Evolutionary conservation across 768 basidiomycete species (phyloP).

Genomic region (Russula emetica): DNA sequence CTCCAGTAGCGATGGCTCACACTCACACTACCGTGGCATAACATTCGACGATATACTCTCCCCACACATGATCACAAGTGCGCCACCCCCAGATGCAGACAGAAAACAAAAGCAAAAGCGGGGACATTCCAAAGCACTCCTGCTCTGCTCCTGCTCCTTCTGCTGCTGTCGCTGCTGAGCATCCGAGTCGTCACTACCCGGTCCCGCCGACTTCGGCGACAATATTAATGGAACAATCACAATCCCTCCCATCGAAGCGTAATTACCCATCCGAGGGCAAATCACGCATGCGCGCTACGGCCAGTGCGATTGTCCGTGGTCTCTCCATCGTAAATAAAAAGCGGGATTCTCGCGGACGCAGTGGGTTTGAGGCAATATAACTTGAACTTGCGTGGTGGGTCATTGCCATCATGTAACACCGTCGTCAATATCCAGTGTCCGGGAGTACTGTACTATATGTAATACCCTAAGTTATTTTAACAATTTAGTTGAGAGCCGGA

Average conservation of each 20-base stretch:
- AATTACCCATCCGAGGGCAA: no score
- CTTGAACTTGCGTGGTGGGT: no score
- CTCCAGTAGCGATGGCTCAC: background rate
- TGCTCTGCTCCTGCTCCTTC: no score
- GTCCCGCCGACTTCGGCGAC: no score
- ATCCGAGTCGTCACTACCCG: background rate
- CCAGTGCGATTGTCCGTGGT: background rate
- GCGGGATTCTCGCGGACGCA: background rate
- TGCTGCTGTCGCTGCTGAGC: no score
- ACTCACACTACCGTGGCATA: slow-evolving; percentile 8
- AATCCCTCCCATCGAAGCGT: background rate
- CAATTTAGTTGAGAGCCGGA: no score
- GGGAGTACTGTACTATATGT: no score
- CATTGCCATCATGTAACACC: no score
- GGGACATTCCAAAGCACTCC: background rate
- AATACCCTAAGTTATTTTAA: no score
- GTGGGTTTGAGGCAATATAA: background rate
- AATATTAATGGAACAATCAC: background rate
- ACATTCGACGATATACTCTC: slow-evolving; percentile 23
- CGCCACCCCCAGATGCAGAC: slow-evolving; percentile 4
- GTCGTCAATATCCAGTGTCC: no score
- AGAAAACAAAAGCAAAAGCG: no score
- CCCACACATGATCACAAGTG: slow-evolving; percentile 10
- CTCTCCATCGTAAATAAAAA: background rate
- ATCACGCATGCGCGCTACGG: background rate